Evolutionary conservation across 768 basidiomycete genomes (phyloP).

Genomic region (Lactarius psammicola): DNA sequence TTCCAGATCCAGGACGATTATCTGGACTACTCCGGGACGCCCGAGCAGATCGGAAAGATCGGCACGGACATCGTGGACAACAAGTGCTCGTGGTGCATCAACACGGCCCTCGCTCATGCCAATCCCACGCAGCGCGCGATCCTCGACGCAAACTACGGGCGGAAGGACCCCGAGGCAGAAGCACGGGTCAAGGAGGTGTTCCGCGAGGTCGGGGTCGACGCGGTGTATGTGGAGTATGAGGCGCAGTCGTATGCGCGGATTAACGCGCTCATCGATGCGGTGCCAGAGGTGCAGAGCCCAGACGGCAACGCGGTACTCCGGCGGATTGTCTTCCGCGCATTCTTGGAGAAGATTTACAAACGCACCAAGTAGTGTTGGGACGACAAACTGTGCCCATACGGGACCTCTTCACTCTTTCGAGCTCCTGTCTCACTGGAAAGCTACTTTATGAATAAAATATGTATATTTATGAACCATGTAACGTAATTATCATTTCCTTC

Average conservation of each 20-base stretch:
- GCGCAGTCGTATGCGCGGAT: constrained; percentile 64
- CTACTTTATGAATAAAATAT: not conserved
- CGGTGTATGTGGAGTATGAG: constrained; percentile 77
- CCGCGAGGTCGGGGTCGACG: constrained; percentile 64
- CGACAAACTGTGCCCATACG: no score
- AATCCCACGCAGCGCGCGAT: constrained; percentile 53
- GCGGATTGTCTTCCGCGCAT: constrained; percentile 74
- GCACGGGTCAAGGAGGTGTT: constrained; percentile 67
- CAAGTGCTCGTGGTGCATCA: constrained; percentile 98
- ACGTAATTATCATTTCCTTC: no score
- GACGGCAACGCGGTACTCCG: constrained; percentile 44
- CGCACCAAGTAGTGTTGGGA: constrained; percentile 42
- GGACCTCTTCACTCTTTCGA: not conserved
- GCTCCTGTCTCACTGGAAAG: not conserved
- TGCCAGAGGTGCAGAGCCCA: constrained; percentile 56
- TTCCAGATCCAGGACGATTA: constrained; percentile 99
- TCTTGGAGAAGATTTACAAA: constrained; percentile 84
- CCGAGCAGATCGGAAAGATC: constrained; percentile 92
- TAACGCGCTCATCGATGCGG: constrained; percentile 63
- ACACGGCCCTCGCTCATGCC: constrained; percentile 68
- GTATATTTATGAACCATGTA: not conserved
- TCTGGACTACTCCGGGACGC: constrained; percentile 86
- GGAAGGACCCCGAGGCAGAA: constrained; percentile 55
- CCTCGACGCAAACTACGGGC: constrained; percentile 68
- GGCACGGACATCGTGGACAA: constrained; percentile 98